Evolutionary conservation across 768 basidiomycete genomes (phyloP), one percentile per base, ranked within the genome.

Genomic region (Termitomyces titanicus): DNA sequence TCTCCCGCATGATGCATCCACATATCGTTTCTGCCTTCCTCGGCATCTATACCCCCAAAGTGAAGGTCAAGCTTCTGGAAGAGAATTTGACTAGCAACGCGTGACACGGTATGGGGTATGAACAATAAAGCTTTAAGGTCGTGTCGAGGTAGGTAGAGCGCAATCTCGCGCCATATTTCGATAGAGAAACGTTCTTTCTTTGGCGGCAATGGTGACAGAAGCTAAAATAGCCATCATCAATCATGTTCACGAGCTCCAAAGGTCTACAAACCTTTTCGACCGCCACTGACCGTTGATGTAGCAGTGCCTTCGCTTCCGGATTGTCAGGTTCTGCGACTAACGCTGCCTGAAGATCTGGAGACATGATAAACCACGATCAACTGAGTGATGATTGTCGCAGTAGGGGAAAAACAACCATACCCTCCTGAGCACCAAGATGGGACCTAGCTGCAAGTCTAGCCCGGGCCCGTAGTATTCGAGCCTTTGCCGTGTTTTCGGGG

Each of bases 91-190:
- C 83, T 82, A 3, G 88, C 86, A 46, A 89, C 81, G 37, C 83
- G 80, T 2, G 87, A 88, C 34, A 88, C 72, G 17, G 76, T 77
- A 58, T 88, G 84, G 0, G 86, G 85, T 3, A 89, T 78, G 48
- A 80, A 78, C 1, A 89, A 72, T 0, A 88, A 71, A 0, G 83
- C 77, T 62, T 82, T 85, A 48, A 89, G 79, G 65, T 89, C 88
- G 10, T 78, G 78, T 18, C 80, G 76, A 0, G 86, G 82, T 5
- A 89, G 76, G 61, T 76, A 83, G 5, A 76, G 69, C 0, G 81
- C 85, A 37, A 89, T 82, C 64, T 88, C 82, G 34, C 83, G 74
- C 88, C 88, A 89, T 49, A 89, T 81, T 69, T 89, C 88, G 6
- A 74, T 73, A 3, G 86, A 87, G 61, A 89, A 81, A 18, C 77